A percentile compares a stretch with the other conserved stretches of the same genome.
Conservation (phyloP, 441 rosid genomes). For the Euphorbia celastroides region DNA sequence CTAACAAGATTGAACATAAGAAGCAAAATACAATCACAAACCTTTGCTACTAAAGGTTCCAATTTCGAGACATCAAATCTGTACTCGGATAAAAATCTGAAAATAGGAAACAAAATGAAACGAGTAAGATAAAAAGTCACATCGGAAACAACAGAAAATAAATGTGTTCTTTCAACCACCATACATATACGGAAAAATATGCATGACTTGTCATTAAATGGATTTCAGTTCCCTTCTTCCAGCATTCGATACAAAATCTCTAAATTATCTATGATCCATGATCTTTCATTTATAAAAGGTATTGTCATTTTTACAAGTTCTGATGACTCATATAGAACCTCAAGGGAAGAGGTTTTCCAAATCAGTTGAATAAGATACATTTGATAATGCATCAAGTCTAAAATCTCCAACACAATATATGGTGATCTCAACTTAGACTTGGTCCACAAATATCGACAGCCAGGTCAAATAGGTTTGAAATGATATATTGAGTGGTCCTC, state of each 20-base stretch:
- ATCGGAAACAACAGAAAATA: no score
- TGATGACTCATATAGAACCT: neutral
- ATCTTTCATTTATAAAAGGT: no score
- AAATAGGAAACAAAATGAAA: neutral
- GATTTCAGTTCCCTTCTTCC: neutral
- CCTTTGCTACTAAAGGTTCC: no score
- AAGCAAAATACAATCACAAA: slow-evolving; percentile 16
- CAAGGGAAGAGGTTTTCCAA: neutral
- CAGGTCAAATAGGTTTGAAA: neutral
- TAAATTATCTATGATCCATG: no score
- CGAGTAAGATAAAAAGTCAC: no score
- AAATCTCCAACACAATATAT: neutral
- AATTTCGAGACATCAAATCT: slow-evolving; percentile 81
- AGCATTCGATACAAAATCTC: neutral
- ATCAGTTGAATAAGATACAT: neutral
- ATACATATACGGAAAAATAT: no score
- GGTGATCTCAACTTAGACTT: neutral
- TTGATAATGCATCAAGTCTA: neutral
- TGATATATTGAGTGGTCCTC: neutral
- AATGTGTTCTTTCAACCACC: no score
- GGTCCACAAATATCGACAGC: neutral
- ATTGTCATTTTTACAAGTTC: neutral
- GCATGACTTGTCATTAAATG: neutral
- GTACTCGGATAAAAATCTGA: slow-evolving; percentile 57
- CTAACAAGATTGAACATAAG: neutral